Evolutionary conservation across 2,329 filamentous ascomycete genomes (phyloP), one percentile per base, ranked within the genome.

Genomic region (Fusarium hainanense): DNA sequence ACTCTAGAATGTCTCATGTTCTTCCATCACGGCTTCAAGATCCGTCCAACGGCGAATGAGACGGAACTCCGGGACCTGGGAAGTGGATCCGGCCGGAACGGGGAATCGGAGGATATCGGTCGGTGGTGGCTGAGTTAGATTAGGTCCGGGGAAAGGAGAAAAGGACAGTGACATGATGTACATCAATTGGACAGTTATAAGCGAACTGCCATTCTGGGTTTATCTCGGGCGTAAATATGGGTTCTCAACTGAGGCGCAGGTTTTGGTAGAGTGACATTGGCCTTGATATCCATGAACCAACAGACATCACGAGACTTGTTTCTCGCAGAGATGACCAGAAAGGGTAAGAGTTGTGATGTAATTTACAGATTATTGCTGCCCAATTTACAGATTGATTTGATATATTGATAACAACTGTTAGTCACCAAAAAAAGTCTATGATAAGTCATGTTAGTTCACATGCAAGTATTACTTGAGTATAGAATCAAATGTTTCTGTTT

Each of bases 81-180:
- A 27, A 20, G 56, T 34, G 62, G 68, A 50, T 54, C 66, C 63
- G 28, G 48, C 51, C 70, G 58, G 72, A 52, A 57, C 68, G 54
- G 55, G 32, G 66, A 44, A 56, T 61, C 46, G 49, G 58, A 41
- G 44, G 43, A 43, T 23, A 59, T 48, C 63, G 63, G 59, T 51
- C 63, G 66, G 59, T 32, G 69, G 72, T 74, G 72, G 72, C 72
- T 74, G 21, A 41, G 32, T 18, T 16, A 23, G 23, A 41, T 18
- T 65, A 64, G 71, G 62, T 72, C 71, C 56, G 60, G 70, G 54
- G 58, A 44, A 49, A 20, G 28, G 30, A 56, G 13, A 49, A 27
- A 21, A 20, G 11, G 18, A 30, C 48, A 48, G 62, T 21, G 48
- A 44, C 23, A 51, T 20, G 11, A n/a, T 51, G 49, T 51, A 51